These are phyloP conservation scores for Pyronema domesticum DNA, from an alignment of 495 filamentous ascomycete species.

Conservation along the genomic window DNA sequence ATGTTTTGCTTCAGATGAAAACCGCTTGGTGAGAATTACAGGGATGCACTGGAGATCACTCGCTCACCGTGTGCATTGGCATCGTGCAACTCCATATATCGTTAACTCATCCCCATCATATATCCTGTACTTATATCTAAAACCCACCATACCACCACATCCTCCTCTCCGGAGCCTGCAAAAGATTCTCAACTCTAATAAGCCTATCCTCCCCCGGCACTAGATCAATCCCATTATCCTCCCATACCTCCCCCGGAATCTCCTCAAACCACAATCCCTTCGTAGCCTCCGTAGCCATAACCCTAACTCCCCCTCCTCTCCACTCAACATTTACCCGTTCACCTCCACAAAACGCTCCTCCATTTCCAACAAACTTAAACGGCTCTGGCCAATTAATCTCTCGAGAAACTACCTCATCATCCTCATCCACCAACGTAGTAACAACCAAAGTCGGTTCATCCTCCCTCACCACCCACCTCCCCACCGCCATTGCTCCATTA, in stretches of 20 bases:
- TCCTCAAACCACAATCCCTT: slow-evolving; percentile 23
- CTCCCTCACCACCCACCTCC: slow-evolving; percentile 1
- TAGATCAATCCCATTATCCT: slow-evolving; percentile 16
- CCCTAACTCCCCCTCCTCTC: slow-evolving; percentile 6
- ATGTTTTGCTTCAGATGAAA: too few species aligned
- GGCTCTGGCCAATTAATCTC: slow-evolving; percentile 89
- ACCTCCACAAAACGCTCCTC: neutral
- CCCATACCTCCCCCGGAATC: slow-evolving; percentile 8
- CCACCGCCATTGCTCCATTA: slow-evolving; percentile 6
- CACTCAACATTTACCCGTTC: slow-evolving; percentile 4
- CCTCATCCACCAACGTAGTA: slow-evolving; percentile 36
- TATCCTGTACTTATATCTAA: too few species aligned
- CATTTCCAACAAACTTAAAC: slow-evolving; percentile 56
- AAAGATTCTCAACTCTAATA: neutral
- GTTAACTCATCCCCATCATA: too few species aligned
- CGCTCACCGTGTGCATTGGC: too few species aligned
- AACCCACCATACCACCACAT: slow-evolving; percentile 1
- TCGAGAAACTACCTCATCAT: slow-evolving; percentile 44
- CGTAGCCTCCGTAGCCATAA: slow-evolving; percentile 26
- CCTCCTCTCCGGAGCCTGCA: neutral
- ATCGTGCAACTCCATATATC: too few species aligned
- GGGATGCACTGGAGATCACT: too few species aligned
- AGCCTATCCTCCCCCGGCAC: slow-evolving; percentile 8
- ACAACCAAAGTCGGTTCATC: slow-evolving; percentile 30
- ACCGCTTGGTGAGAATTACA: too few species aligned